Percentiles rank a stretch among this genome's conserved stretches.
Evolutionary conservation across 495 filamentous ascomycete genomes (phyloP).

Genomic region (Pseudotulostoma volvatum): DNA sequence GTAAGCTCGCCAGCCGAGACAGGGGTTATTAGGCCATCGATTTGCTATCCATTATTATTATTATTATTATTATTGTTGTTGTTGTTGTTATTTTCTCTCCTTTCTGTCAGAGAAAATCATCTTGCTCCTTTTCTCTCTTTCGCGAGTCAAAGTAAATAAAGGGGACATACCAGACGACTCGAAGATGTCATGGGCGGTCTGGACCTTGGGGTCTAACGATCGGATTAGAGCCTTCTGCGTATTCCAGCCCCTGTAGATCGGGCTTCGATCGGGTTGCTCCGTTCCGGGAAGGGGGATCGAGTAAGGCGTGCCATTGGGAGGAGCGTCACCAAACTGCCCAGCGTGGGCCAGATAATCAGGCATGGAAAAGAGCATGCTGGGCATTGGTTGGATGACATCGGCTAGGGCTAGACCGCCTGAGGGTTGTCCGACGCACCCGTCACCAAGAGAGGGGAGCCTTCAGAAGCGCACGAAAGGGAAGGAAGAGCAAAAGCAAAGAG

Average conservation of each 20-base stretch:
- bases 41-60: slow-evolving; percentile 23
- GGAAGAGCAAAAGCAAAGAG: slow-evolving; percentile 3
- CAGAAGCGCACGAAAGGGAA: slow-evolving; percentile 3
- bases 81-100: no score
- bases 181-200: slow-evolving; percentile 69
- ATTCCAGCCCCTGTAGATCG: slow-evolving; percentile 72
- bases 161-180: slow-evolving; percentile 39
- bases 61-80: no score
- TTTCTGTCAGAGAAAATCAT: no score
- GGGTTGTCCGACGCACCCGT: neutral
- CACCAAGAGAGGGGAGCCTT: neutral
- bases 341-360: slow-evolving; percentile 27
- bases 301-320: slow-evolving; percentile 31
- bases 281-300: slow-evolving; percentile 55
- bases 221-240: slow-evolving; percentile 52
- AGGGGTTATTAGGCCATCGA: slow-evolving; percentile 42
- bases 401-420: neutral
- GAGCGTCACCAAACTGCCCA: slow-evolving; percentile 23
- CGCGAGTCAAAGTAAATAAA: neutral
- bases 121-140: no score
- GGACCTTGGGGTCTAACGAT: slow-evolving; percentile 56
- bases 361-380: slow-evolving; percentile 28
- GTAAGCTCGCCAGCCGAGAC: slow-evolving; percentile 70
- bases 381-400: neutral
- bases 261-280: slow-evolving; percentile 51